Conservation (phyloP, 441 rosid genomes). For the Capsella rubella region DNA sequence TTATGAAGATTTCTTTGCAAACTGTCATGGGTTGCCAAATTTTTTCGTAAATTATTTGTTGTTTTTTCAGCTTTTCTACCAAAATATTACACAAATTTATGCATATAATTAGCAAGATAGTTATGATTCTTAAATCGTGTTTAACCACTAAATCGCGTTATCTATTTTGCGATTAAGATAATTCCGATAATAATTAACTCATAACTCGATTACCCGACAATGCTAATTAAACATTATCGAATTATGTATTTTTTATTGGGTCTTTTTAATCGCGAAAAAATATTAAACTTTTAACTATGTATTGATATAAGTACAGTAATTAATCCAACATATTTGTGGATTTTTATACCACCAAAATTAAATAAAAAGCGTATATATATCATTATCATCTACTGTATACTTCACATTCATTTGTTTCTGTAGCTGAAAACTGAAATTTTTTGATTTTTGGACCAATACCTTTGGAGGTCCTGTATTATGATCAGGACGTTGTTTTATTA, state of each 20-base stretch:
- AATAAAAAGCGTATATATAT: neutral
- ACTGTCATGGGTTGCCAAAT: too few species aligned
- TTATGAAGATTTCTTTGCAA: neutral
- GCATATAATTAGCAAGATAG: too few species aligned
- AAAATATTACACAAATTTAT: too few species aligned
- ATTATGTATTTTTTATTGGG: too few species aligned
- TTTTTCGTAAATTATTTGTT: too few species aligned
- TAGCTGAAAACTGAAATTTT: neutral
- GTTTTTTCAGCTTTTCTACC: too few species aligned
- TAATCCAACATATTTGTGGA: neutral
- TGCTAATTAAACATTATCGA: too few species aligned
- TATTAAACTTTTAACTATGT: neutral
- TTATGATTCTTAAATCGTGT: too few species aligned
- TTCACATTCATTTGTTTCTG: neutral
- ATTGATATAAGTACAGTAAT: neutral
- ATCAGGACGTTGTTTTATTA: slow-evolving; percentile 13
- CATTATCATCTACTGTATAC: neutral
- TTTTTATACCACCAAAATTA: neutral
- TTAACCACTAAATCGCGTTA: too few species aligned
- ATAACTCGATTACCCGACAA: too few species aligned
- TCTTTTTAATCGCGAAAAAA: neutral
- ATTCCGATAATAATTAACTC: too few species aligned
- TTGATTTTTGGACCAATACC: neutral
- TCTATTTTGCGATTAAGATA: too few species aligned
- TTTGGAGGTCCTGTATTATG: slow-evolving; percentile 12